phyloP scores from a whole-genome alignment of 2,329 filamentous ascomycete genomes.

The Leptographium lundbergii region DNA sequence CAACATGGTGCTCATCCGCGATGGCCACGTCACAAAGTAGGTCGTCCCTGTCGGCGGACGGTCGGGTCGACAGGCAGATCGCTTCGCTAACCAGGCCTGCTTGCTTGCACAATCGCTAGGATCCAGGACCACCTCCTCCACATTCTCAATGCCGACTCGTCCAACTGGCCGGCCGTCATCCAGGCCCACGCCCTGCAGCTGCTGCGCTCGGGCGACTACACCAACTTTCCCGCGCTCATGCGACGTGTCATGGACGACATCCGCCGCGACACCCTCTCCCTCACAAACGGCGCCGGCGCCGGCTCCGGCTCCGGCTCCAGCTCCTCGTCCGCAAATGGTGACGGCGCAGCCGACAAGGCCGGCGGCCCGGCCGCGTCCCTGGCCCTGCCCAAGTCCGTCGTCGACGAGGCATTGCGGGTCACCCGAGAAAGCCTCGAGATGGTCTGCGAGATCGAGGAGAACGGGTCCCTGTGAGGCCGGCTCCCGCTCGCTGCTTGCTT shows the following conservation, averaged over 20 bases:
- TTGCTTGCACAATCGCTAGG: conserved; percentile 21
- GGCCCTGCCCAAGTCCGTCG: conserved; percentile 44
- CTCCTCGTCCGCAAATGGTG: background rate
- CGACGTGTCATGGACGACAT: conserved; percentile 50
- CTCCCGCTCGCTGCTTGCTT: background rate
- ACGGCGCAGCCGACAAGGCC: conserved; percentile 8
- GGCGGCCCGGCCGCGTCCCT: conserved; percentile 22
- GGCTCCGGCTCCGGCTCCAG: background rate
- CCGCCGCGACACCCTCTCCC: conserved; percentile 30
- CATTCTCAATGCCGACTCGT: conserved; percentile 42
- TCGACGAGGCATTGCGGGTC: conserved; percentile 48
- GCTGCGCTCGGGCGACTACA: conserved; percentile 45
- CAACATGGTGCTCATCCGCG: conserved; percentile 43
- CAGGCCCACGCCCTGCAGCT: conserved; percentile 47
- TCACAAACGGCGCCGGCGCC: conserved; percentile 18
- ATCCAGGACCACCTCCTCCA: conserved; percentile 54
- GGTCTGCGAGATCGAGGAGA: conserved; percentile 14
- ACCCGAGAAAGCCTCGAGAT: conserved; percentile 46
- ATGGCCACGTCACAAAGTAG: conserved; percentile 48
- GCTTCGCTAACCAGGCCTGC: background rate
- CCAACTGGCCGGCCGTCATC: conserved; percentile 50
- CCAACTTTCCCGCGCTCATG: conserved; percentile 49
- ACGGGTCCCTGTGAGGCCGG: conserved; percentile 4
- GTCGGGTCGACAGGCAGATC: no score
- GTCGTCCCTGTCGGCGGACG: conserved; percentile 6